Evolutionary conservation across 2,329 filamentous ascomycete genomes (phyloP), one percentile per base, ranked within the genome.

Genomic region (Fusarium ramigenum): DNA sequence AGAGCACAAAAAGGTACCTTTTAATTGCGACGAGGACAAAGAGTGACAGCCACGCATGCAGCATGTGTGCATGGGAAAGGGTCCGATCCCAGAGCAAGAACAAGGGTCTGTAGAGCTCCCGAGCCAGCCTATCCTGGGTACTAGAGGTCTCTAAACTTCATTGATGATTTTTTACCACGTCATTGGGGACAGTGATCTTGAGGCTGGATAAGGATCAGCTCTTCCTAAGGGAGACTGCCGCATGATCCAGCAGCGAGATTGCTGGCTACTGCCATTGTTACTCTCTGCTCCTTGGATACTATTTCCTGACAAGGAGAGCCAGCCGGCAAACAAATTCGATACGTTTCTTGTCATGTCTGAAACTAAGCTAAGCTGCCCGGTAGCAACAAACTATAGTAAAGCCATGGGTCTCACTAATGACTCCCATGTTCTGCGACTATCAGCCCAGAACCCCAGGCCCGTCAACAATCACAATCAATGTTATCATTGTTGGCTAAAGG

Each of bases 381-480:
- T 39, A 73, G 23, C 34, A 70, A 43, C 21, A 32, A 18, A 32
- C 47, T 32, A 14, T 50, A 18, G 21, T 28, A 58, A 62, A 44
- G 49, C 39, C 57, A 46, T 47, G 46, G 46, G 36, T 64, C 67
- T 60, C 59, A 58, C 49, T 64, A 77, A 67, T 74, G 60, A 68
- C 66, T 62, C 59, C 52, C 59, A 39, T 54, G 58, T 66, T 74
- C 68, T 73, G 75, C 68, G 72, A 73, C 67, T 71, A 70, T 77
- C 72, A 73, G 69, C 69, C 72, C 76, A 76, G 72, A 67, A 61
- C 64, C 73, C 66, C 75, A 76, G 68, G 66, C 63, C 66, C 69
- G 66, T 65, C 69, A 66, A 62, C 66, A 69, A 67, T 62, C 39
- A 32, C 30, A 62, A 40, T 58, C 59, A 61, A 52, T 47, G 30